A percentile compares a stretch with the other conserved stretches of the same genome.
Evolutionary conservation across 768 basidiomycete genomes (phyloP).

Genomic region (Mycena indigotica): DNA sequence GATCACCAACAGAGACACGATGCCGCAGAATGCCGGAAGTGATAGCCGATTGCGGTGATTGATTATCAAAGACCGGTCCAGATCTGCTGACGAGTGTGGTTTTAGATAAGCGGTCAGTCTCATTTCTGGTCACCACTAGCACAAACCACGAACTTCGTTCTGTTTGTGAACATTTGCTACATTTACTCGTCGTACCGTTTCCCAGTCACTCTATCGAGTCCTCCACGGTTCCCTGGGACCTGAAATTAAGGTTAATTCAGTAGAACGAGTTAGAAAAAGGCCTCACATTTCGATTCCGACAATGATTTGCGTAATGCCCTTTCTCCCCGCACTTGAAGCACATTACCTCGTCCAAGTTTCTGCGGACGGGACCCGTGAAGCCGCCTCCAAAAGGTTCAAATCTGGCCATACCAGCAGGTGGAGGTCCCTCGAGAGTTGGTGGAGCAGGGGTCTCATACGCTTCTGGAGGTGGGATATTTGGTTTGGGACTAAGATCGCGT

Average conservation of each 20-base stretch:
- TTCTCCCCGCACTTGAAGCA: slow-evolving; percentile 95
- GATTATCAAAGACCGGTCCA: too few species aligned
- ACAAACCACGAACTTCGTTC: too few species aligned
- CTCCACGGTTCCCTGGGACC: slow-evolving; percentile 90
- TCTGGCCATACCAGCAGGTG: slow-evolving; percentile 89
- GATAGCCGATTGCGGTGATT: too few species aligned
- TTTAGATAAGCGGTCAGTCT: too few species aligned
- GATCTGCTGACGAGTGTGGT: too few species aligned
- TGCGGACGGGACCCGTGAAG: slow-evolving; percentile 44
- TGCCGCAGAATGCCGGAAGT: too few species aligned
- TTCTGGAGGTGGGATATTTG: slow-evolving; percentile 64
- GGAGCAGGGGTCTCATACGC: slow-evolving; percentile 79
- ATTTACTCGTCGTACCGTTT: slow-evolving; percentile 1
- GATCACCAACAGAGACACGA: too few species aligned
- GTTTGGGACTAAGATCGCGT: slow-evolving; percentile 85
- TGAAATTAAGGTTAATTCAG: too few species aligned
- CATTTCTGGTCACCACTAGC: too few species aligned
- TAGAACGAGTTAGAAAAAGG: too few species aligned
- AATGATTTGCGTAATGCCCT: slow-evolving; percentile 95
- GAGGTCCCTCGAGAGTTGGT: slow-evolving; percentile 78
- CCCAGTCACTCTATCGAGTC: slow-evolving; percentile 54
- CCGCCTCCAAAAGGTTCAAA: slow-evolving; percentile 66
- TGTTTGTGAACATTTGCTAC: too few species aligned
- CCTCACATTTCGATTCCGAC: slow-evolving; percentile 86
- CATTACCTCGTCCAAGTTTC: slow-evolving; percentile 81